Conservation (phyloP, 179 eudicot species). For the Beta corolliflora region DNA sequence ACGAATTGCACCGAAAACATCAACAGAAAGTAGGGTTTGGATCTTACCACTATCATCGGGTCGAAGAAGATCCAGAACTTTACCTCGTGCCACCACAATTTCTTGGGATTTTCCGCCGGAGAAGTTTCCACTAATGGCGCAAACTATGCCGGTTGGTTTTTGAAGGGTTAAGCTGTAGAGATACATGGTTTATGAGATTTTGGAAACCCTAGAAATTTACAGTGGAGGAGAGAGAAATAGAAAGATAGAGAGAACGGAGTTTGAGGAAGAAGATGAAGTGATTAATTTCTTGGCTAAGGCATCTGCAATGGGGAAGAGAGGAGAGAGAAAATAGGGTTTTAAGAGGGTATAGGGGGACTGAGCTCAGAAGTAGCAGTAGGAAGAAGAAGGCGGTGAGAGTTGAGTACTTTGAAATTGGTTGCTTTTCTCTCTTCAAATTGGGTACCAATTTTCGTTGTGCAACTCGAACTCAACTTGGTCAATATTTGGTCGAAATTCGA, state of each 20-base stretch:
- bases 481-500: no score
- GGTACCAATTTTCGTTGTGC: no score
- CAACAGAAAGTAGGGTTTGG: constrained; percentile 85
- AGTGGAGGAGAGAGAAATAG: not conserved
- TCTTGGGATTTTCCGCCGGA: constrained; percentile 83
- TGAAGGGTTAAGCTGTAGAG: constrained; percentile 93
- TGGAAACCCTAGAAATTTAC: not conserved
- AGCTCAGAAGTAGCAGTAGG: not conserved
- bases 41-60: constrained; percentile 94
- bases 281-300: not conserved
- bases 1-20: constrained; percentile 84
- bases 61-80: constrained; percentile 79
- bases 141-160: constrained; percentile 70
- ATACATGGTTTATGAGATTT: constrained; percentile 48
- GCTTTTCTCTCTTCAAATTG: no score
- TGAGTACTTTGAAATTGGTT: no score
- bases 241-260: no score
- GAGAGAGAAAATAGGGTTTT: constrained; percentile 14
- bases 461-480: no score
- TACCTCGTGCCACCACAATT: constrained; percentile 82
- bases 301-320: not conserved
- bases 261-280: not conserved
- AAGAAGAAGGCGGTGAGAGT: not conserved
- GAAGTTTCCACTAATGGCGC: constrained; percentile 88
- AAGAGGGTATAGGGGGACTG: not conserved